Evolutionary conservation across 2,329 filamentous ascomycete species (phyloP).

Genomic region (Lasiodiplodia sp.): DNA sequence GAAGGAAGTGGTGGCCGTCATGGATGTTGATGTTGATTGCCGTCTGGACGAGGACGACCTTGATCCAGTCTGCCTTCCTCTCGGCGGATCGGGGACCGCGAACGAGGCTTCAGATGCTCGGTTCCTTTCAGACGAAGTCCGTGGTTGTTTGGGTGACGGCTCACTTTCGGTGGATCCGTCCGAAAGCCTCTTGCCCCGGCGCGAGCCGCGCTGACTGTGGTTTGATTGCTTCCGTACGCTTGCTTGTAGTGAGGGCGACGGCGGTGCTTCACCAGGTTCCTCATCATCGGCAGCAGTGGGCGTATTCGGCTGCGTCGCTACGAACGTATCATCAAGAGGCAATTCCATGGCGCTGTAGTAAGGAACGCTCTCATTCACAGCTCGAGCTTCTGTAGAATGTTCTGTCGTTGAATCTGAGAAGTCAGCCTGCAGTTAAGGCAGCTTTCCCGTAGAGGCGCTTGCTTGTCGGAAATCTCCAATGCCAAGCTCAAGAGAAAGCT

Average conservation of each 20-base stretch:
- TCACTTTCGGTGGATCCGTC: not conserved
- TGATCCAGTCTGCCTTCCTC: not conserved
- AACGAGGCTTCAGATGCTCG: not conserved
- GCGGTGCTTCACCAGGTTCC: not conserved
- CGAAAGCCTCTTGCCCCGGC: not conserved
- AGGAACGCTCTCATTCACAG: not conserved
- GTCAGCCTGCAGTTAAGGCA: not conserved
- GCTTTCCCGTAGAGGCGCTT: too few species aligned
- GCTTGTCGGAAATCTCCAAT: not conserved
- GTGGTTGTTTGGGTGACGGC: not conserved
- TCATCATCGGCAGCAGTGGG: not conserved
- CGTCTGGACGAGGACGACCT: slow-evolving; percentile 1
- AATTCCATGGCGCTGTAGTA: not conserved
- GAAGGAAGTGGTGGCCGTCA: not conserved
- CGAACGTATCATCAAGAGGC: not conserved
- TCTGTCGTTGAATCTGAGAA: not conserved
- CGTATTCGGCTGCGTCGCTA: not conserved
- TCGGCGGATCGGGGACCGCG: not conserved
- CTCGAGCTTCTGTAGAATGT: not conserved
- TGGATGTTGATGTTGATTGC: not conserved
- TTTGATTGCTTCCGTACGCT: not conserved
- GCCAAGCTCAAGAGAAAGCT: too few species aligned
- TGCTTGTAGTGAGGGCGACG: slow-evolving; percentile 6
- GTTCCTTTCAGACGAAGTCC: not conserved
- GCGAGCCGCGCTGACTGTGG: not conserved